phyloP scores from a whole-genome alignment of 2,329 filamentous ascomycete species.

The Knufia petricola region DNA sequence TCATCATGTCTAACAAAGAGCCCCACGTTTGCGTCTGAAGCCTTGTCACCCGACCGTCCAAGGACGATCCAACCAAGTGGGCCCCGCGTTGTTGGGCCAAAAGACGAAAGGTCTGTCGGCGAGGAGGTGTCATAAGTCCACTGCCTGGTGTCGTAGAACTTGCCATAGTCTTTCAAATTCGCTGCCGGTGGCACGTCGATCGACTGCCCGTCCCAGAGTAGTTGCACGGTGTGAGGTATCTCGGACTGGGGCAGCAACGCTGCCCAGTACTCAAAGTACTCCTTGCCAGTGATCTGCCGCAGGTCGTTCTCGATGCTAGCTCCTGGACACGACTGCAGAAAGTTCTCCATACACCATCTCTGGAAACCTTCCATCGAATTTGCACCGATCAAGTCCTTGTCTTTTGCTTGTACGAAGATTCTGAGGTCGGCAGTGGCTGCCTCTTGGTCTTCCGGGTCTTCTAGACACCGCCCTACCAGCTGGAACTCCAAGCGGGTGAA shows the following conservation, averaged over 20 bases:
- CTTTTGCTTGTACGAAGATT: slow-evolving; percentile 33
- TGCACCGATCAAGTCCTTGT: slow-evolving; percentile 22
- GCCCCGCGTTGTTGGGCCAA: slow-evolving; percentile 24
- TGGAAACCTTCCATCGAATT: slow-evolving; percentile 17
- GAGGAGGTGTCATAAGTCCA: slow-evolving; percentile 18
- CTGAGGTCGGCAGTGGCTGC: slow-evolving; percentile 27
- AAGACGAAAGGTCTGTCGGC: slow-evolving; percentile 13
- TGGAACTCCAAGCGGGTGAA: slow-evolving; percentile 17
- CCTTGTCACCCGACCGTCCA: slow-evolving; percentile 37
- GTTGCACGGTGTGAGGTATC: slow-evolving; percentile 23
- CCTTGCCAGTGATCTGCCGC: slow-evolving; percentile 12
- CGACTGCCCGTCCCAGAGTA: slow-evolving; percentile 9
- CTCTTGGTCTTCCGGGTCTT: slow-evolving; percentile 28
- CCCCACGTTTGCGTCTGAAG: slow-evolving; percentile 36
- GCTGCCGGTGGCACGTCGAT: slow-evolving; percentile 21
- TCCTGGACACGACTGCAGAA: slow-evolving; percentile 15
- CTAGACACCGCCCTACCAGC: slow-evolving; percentile 12
- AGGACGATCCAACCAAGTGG: slow-evolving; percentile 30
- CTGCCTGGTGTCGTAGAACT: slow-evolving; percentile 10
- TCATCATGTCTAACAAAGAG: slow-evolving; percentile 36
- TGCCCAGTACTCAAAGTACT: slow-evolving; percentile 25
- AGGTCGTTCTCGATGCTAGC: slow-evolving; percentile 15
- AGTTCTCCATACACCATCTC: slow-evolving; percentile 16
- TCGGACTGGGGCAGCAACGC: slow-evolving; percentile 24
- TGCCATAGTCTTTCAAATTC: slow-evolving; percentile 19